Evolutionary conservation across 1,139 yeast genomes (phyloP), one percentile per base, ranked within the genome.

Genomic region (Candida neerlandica): DNA sequence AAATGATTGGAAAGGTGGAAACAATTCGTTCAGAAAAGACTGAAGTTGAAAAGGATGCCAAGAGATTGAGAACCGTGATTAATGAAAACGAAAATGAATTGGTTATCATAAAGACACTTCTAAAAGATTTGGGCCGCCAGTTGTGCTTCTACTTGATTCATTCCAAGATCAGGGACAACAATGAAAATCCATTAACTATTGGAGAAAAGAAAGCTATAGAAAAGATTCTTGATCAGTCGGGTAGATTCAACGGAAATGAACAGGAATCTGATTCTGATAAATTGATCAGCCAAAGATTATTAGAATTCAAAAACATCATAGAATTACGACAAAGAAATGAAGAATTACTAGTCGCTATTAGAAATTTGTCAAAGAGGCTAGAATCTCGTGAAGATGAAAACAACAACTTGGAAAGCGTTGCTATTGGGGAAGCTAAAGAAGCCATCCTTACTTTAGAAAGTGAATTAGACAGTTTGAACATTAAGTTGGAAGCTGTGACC

Each of bases 251-350:
- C 15, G 26, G 26, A 18, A 60, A 59, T 5, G 48, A 60, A 5
- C 62, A 67, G 29, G 82, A 77, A 51, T 75, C 85, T 2, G 96
- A 89, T 60, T 84, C 96, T 1, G 95, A 88, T 58, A 66, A 64
- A 41, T 65, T 90, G 40, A 89, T 94, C 14, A 77, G 91, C 3
- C 86, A 86, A 48, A 77, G 96, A 51, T 71, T 94, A 44, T 85
- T 90, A 0, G 78, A 82, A 7, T 94, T 92, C 67, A 78, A 77
- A 45, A 80, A 78, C 59, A 78, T 88, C 15, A 70, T 78, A 23
- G 96, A 89, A 48, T 72, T 92, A 48, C 88, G 89, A 60, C 72
- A 78, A 51, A 86, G 84, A 64, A 94, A 94, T 63, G 83, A 85
- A 56, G 87, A 88, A 48, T 74, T 92, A 38, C 68, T 91, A 29